Evolutionary conservation across 768 basidiomycete species (phyloP).

Genomic region (Guyanaporus albipodus): DNA sequence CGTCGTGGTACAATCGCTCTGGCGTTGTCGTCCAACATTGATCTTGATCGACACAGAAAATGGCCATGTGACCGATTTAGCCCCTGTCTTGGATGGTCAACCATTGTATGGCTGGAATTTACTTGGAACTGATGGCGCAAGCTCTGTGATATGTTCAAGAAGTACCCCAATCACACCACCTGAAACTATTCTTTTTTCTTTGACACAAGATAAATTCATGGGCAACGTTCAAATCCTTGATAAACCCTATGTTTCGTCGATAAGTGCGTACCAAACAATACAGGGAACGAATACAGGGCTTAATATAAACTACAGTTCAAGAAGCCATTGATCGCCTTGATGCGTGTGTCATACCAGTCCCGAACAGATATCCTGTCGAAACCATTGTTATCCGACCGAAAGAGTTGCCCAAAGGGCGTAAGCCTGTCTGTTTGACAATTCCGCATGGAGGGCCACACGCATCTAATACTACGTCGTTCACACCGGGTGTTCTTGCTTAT

Average conservation of each 20-base stretch:
- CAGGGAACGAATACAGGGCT: neutral
- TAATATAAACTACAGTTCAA: constrained; percentile 33
- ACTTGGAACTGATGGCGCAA: constrained; percentile 43
- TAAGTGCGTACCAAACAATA: constrained; percentile 32
- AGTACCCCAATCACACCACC: constrained; percentile 47
- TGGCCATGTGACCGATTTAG: constrained; percentile 38
- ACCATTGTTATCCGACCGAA: constrained; percentile 48
- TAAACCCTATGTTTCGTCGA: constrained; percentile 35
- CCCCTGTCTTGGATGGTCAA: constrained; percentile 7
- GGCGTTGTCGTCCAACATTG: constrained; percentile 52
- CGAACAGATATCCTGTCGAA: constrained; percentile 47
- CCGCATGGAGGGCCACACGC: constrained; percentile 66
- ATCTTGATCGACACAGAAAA: constrained; percentile 40
- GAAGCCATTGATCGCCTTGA: constrained; percentile 39
- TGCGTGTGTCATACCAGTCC: constrained; percentile 46
- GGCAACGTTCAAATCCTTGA: constrained; percentile 41
- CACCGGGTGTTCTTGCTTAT: constrained; percentile 38
- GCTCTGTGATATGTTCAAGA: constrained; percentile 43
- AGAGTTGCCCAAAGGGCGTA: constrained; percentile 13
- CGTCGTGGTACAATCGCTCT: constrained; percentile 43
- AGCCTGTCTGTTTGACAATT: constrained; percentile 47
- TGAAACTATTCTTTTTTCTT: constrained; percentile 46
- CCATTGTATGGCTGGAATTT: constrained; percentile 50
- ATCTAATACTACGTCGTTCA: constrained; percentile 45
- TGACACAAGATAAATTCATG: constrained; percentile 21